A percentile compares a stretch with the other conserved stretches of the same genome.
phyloP scores from a whole-genome alignment of 768 basidiomycete species.

The Peribolospora baueri region DNA sequence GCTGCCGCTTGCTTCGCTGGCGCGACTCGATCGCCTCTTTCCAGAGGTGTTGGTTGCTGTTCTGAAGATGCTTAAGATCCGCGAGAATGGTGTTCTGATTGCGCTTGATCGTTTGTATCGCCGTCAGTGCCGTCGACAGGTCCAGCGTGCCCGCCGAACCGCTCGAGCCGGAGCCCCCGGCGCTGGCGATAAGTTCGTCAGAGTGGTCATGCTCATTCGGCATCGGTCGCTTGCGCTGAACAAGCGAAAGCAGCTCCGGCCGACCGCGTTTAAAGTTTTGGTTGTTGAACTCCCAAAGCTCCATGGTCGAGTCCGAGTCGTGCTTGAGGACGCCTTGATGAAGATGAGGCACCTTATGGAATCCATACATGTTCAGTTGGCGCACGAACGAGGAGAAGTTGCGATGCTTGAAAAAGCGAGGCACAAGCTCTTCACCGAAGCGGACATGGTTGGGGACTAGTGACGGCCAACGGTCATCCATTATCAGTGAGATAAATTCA shows the following conservation, averaged over 20 bases:
- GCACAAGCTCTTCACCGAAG: slow-evolving; percentile 68
- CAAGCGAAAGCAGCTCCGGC: slow-evolving; percentile 62
- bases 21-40: slow-evolving; percentile 59
- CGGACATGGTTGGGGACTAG: slow-evolving; percentile 75
- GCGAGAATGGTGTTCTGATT: slow-evolving; percentile 72
- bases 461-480: slow-evolving; percentile 2
- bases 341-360: slow-evolving; percentile 83
- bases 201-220: neutral
- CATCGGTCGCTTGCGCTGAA: slow-evolving; percentile 52
- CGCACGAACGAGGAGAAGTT: slow-evolving; percentile 82
- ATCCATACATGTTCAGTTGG: slow-evolving; percentile 88
- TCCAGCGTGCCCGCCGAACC: slow-evolving; percentile 18
- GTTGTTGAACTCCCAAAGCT: slow-evolving; percentile 80
- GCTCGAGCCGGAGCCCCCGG: no score
- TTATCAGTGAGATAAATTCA: neutral
- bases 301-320: slow-evolving; percentile 38
- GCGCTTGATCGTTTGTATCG: slow-evolving; percentile 10
- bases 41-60: slow-evolving; percentile 75
- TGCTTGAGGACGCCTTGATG: slow-evolving; percentile 77
- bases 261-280: slow-evolving; percentile 65
- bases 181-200: neutral
- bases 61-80: slow-evolving; percentile 68
- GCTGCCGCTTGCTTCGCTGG: slow-evolving; percentile 65
- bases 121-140: slow-evolving; percentile 19
- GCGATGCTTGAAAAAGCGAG: slow-evolving; percentile 90